phyloP scores from a whole-genome alignment of 371 early-diverging fungal species.

The Lichtheimia ramosa region DNA sequence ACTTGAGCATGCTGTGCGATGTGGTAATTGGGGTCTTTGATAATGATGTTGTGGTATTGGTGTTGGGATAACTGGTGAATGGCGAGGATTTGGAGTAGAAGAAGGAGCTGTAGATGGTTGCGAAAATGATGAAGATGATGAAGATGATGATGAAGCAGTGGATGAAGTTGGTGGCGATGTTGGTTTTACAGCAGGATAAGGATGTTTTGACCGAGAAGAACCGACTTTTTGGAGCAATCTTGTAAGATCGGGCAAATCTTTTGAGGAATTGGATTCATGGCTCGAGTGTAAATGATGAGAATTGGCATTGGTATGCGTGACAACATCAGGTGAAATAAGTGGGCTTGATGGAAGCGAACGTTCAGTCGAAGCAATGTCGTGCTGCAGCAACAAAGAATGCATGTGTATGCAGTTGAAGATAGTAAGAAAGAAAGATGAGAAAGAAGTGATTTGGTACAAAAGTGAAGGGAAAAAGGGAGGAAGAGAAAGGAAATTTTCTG shows the following conservation, averaged over 20 bases:
- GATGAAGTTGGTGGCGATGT: slow-evolving; percentile 23
- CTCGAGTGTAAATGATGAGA: slow-evolving; percentile 30
- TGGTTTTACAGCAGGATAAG: slow-evolving; percentile 18
- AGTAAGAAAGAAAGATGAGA: background rate
- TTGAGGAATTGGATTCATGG: slow-evolving; percentile 14
- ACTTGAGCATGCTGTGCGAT: slow-evolving; percentile 14
- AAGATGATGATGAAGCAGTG: slow-evolving; percentile 17
- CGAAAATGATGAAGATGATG: slow-evolving; percentile 10
- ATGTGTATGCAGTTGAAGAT: background rate
- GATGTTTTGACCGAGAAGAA: slow-evolving; percentile 10
- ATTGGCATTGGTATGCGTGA: slow-evolving; percentile 43
- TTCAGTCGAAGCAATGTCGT: slow-evolving; percentile 46
- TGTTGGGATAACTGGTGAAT: background rate
- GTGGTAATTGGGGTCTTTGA: slow-evolving; percentile 15
- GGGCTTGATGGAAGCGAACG: slow-evolving; percentile 44
- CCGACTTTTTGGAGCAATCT: slow-evolving; percentile 27
- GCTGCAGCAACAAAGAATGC: background rate
- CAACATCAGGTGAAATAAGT: slow-evolving; percentile 40
- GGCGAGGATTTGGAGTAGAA: slow-evolving; percentile 1
- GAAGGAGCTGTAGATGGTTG: background rate
- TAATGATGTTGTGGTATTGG: background rate
- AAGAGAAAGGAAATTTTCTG: slow-evolving; percentile 6
- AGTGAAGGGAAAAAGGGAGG: background rate
- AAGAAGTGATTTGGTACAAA: background rate
- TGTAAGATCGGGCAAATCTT: slow-evolving; percentile 39